Base-by-base conservation (phyloP, 2,329 filamentous ascomycete genomes). In the Ascochyta pisi region DNA sequence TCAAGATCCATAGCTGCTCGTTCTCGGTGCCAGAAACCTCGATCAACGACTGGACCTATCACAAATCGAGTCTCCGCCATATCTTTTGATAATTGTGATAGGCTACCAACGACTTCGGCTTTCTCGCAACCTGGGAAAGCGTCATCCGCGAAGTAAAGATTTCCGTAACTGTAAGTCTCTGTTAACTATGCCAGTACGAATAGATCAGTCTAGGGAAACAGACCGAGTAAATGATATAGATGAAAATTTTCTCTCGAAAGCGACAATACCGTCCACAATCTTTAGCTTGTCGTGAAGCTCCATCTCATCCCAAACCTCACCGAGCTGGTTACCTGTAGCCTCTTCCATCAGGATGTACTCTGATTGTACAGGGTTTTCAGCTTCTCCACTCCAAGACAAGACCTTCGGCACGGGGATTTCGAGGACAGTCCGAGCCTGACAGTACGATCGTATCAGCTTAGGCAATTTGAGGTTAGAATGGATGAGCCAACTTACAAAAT, bases 1-100 rank as follows among this genome's bases (percentile, higher is more conserved):
- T 78, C 72, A 50, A 76, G 68, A 27, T 59, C 33, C 67, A 77
- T 75, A 7, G 37, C 54, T 38, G 68, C 64, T 39, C 74, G 69
- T 59, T 76, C 66, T 50, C 67, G 67, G 6, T 64, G 65, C 77
- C 73, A 79, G 58, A 76, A 76, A 15, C 57, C 60, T 47, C 59
- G 66, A 19, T 71, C 65, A 15, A 70, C 70, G 29, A 74, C 69
- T 54, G 77, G 76, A 3, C 76, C 75, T 53, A 79, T 76, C 26
- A 58, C 65, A 50, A 77, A 79, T 38, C 62, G 70, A 34, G 65
- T 59, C 49, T 56, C 58, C 16, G 73, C 68, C 40, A 63, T 57
- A 55, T 64, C 62, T 64, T 74, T 78, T 15, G 73, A 9, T 47
- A 71, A 63, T 39, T 48, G 19, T 27, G 73, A 35, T 38, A 70